Evolutionary conservation across 768 basidiomycete species (phyloP), one percentile per base, ranked within the genome.

Genomic region (Amanita pseudoporphyria): DNA sequence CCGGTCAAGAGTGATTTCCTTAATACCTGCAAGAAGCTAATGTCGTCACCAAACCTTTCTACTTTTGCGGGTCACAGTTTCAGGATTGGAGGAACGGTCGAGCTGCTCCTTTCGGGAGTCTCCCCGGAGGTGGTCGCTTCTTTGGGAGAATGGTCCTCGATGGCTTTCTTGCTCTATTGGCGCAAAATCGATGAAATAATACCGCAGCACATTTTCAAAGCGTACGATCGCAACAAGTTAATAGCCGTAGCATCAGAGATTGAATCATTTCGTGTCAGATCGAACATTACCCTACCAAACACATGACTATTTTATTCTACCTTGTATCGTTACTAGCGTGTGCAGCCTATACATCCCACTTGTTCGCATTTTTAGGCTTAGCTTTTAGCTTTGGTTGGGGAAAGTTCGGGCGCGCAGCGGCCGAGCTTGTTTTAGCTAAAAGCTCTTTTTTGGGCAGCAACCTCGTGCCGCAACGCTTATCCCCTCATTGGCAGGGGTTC

Each of bases 81-180:
- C 46, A 54, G 61, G 12, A 70, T 70, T 45, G 66, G 68, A 0
- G 65, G 67, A 9, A 58, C 66, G 1, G 60, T 64, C 0, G 56
- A 62, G 32, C 49, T 66, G 3, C 59, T 68, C 1, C 52, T 63
- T 0, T 36, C 54, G 0, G 62, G 67, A 5, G 63, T n/a, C n/a
- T n/a, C n/a, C n/a, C n/a, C n/a, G n/a, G n/a, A n/a, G n/a, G n/a
- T n/a, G n/a, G n/a, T n/a, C 68, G 60, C 62, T 2, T 47, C 54
- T 0, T 50, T 58, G 9, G 65, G 66, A 0, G 50, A 59, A 3
- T 70, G 67, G 67, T 60, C 63, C 0, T 69, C 67, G 0, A 49
- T 61, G 0, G 58, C 66, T 10, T 71, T 70, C 47, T 57, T 69
- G 0, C 37, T 56, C 1, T 70, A 70, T 48, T 68, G 67, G 70